Evolutionary conservation across 805 yeast species (phyloP), one percentile per base, ranked within the genome.

Genomic region (Saccharomycopsis lassenensis): DNA sequence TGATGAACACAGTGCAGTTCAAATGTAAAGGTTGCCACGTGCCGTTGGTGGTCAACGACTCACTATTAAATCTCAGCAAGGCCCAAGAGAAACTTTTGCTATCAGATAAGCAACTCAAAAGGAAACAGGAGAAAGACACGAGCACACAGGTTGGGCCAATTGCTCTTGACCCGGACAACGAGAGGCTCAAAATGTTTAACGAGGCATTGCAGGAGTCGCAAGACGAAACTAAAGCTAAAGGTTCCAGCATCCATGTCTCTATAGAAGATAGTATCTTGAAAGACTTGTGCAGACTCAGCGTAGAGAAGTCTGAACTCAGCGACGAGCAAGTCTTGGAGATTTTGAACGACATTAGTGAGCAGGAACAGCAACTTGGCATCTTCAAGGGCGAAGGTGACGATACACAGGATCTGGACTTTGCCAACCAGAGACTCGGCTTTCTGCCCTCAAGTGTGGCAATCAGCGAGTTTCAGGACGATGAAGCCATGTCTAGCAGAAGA

Each of bases 21-120:
- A 50, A 46, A 41, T 71, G 77, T 49, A 72, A 63, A 45, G 56
- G 62, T 39, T 71, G 77, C 49, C 59, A 61, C 29, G 43, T 58
- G 4, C 67, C 69, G 1, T 44, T 71, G 4, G 48, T 47, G 26
- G 44, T 71, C 15, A 69, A 69, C 40, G 55, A 58, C 6, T 58
- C 73, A 1, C 50, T 70, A n/a, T 41, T 57, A 26, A 59, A 59
- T 37, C 48, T 70, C 12, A 62, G 66, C 28, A 44, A 59, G 6
- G 63, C 70, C 1, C 75, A 69, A 45, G 52, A 59, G 10, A 61
- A 62, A 20, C 52, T 67, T 19, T 43, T 70, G n/a, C 46, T 60
- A 5, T 56, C 57, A 30, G 54, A 32, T 15, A 58, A 36, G 32
- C 45, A 28, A 37, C 19, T 37, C 22, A 16, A 47, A 21, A 45